Percentiles rank a stretch among this genome's conserved stretches.
These are phyloP conservation scores for Sporobolomyces roseus DNA, from an alignment of 768 basidiomycete species.

Conservation along the genomic window DNA sequence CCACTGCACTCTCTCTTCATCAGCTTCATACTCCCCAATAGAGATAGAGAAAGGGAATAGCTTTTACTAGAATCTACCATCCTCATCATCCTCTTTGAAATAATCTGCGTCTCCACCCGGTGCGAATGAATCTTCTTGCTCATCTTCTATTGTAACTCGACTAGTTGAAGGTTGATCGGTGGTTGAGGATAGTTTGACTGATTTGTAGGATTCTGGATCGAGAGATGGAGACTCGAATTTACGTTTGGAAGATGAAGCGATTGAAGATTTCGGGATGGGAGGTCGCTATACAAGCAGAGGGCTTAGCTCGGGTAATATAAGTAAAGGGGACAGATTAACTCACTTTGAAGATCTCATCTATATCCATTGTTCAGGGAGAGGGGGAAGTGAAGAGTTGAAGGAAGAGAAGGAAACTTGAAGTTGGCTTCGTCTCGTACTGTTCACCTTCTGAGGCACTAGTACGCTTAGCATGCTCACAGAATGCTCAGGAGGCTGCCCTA, in stretches of 20 bases:
- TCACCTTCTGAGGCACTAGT: background rate
- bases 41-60: background rate
- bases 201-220: slow-evolving; percentile 36
- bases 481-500: no score
- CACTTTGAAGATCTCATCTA: slow-evolving; percentile 43
- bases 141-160: slow-evolving; percentile 56
- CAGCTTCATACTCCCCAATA: no score
- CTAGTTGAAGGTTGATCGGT: slow-evolving; percentile 22
- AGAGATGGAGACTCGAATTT: slow-evolving; percentile 41
- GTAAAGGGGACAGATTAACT: slow-evolving; percentile 64
- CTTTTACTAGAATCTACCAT: slow-evolving; percentile 44
- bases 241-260: slow-evolving; percentile 36
- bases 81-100: slow-evolving; percentile 66
- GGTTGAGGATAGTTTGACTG: background rate
- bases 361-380: slow-evolving; percentile 26
- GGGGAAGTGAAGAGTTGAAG: background rate
- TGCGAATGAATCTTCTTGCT: slow-evolving; percentile 58
- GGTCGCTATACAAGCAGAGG: slow-evolving; percentile 15
- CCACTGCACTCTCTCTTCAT: slow-evolving; percentile 60
- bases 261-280: slow-evolving; percentile 20
- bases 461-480: no score
- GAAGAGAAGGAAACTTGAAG: background rate
- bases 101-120: slow-evolving; percentile 87
- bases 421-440: background rate
- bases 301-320: slow-evolving; percentile 65